Evolutionary conservation across 2,329 filamentous ascomycete species (phyloP).

Genomic region (Blumeria graminis): DNA sequence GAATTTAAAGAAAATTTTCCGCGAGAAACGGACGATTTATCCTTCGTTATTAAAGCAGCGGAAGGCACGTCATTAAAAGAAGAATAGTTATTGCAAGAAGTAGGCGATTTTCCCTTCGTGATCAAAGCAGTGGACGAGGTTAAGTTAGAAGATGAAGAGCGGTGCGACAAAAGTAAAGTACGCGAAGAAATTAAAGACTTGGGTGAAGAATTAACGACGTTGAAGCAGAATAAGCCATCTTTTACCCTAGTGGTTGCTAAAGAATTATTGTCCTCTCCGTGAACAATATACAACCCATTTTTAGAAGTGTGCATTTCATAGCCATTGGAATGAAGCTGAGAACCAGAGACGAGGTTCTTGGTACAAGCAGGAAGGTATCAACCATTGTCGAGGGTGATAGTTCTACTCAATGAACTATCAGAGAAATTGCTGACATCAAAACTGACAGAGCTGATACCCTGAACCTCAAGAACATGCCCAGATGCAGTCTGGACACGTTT

Average conservation of each 20-base stretch:
- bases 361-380: neutral
- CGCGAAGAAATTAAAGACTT: no score
- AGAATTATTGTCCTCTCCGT: neutral
- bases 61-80: no score
- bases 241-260: neutral
- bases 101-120: no score
- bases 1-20: no score
- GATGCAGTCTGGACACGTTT: neutral
- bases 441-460: neutral
- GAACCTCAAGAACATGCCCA: neutral
- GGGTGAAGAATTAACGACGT: neutral
- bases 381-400: neutral
- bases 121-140: no score
- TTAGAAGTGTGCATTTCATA: neutral
- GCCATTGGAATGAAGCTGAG: neutral
- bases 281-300: no score
- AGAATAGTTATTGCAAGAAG: no score
- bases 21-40: no score
- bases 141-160: no score
- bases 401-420: neutral
- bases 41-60: no score
- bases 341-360: neutral
- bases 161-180: no score
- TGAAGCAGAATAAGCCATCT: neutral
- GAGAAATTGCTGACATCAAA: neutral